Base-by-base conservation (phyloP, 352 stramenopile genomes). In the Blastocystis hominis region DNA sequence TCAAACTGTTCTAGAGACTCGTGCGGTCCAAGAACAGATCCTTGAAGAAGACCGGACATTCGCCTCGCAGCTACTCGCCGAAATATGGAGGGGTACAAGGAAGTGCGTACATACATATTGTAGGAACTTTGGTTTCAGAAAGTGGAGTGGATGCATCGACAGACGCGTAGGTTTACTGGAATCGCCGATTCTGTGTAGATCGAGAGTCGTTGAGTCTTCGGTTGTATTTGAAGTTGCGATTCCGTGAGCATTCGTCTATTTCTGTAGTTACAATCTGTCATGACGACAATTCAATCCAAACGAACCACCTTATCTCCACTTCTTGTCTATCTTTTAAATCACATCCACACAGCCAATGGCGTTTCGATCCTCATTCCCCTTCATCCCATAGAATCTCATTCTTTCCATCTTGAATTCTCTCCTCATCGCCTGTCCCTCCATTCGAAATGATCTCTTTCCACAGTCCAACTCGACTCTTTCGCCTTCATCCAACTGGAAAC, bases 371-470 rank as follows among this genome's bases (percentile, higher is more conserved):
- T 34, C 0, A 34, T 7, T 20, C 13, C 38, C 5, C 17, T 47
- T 69, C 9, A 20, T 24, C 24, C 7, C 40, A 17, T 30, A 84
- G 72, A 64, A 64, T 46, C 72, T 84, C 9, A 20, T 84, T 68
- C 55, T 84, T 2, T 66, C 44, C 47, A 61, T 84, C 15, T 40
- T 84, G 17, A 84, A 84, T n/a, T 54, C 72, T 13, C 72, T 84
- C n/a, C 47, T 84, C 62, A 44, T 72, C 3, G 20, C 56, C 20
- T 84, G 72, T 69, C 72, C 72, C 20, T 66, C 72, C 0, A 34
- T 68, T 3, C 72, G 36, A 24, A 24, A 47, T 40, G 72, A 84
- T 44, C 53, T 84, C 13, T 36, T 84, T 61, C 34, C 54, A 9
- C 47, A 47, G 46, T 77, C 66, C 40, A 30, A 38, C 4, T 38